Percentiles rank a stretch among this genome's conserved stretches.
Evolutionary conservation across 495 filamentous ascomycete genomes (phyloP).

Genomic region (Trichoderma parareesei): DNA sequence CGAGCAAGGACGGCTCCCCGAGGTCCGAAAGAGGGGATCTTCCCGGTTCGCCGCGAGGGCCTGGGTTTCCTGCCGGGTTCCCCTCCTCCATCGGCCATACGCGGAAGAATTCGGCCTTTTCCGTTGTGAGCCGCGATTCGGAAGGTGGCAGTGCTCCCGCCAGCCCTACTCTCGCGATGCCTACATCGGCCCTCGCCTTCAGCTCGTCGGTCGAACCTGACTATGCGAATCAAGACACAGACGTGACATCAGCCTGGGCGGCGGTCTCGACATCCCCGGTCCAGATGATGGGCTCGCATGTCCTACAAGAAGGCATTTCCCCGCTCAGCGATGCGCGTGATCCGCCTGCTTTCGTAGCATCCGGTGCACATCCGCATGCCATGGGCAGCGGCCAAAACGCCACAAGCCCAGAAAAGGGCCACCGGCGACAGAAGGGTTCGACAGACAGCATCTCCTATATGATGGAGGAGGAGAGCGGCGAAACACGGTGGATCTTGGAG

Average conservation of each 20-base stretch:
- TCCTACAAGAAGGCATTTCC: conserved; percentile 3
- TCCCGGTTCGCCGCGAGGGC: conserved; percentile 19
- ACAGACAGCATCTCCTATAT: conserved; percentile 52
- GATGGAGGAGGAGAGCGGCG: conserved; percentile 36
- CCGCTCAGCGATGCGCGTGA: conserved; percentile 9
- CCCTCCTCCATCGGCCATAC: conserved; percentile 16
- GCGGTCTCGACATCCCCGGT: not conserved
- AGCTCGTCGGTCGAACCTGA: not conserved
- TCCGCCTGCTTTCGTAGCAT: conserved; percentile 15
- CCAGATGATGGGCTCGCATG: not conserved
- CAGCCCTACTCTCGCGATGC: conserved; percentile 33
- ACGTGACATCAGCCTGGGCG: not conserved
- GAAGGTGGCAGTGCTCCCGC: conserved; percentile 29
- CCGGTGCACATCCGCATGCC: not conserved
- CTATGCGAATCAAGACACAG: not conserved
- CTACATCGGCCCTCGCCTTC: conserved; percentile 15
- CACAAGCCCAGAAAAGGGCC: conserved; percentile 28
- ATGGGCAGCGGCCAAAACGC: not conserved
- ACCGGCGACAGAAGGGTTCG: conserved; percentile 36
- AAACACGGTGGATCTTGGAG: conserved; percentile 49
- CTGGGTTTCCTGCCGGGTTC: conserved; percentile 4
- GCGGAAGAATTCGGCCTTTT: conserved; percentile 35
- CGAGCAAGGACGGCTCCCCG: conserved; percentile 51
- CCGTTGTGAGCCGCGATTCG: conserved; percentile 30
- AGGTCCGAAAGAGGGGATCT: conserved; percentile 30